Evolutionary conservation across 1,139 yeast genomes (phyloP).

Genomic region (Hansenula sp.): DNA sequence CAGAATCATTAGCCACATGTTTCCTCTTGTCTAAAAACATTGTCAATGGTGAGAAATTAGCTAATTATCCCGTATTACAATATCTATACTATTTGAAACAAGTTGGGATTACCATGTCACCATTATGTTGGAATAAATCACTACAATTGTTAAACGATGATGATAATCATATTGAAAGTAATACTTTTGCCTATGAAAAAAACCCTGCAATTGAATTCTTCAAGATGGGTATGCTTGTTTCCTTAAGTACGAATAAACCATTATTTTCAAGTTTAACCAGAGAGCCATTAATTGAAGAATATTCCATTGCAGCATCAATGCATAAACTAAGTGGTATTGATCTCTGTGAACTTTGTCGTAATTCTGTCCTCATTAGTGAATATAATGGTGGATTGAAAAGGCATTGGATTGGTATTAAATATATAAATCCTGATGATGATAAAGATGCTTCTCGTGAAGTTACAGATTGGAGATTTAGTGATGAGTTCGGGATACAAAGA

Average conservation of each 20-base stretch:
- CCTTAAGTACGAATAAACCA: slow-evolving; percentile 21
- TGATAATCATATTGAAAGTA: slow-evolving; percentile 10
- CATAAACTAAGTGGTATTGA: slow-evolving; percentile 20
- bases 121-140: slow-evolving; percentile 23
- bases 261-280: slow-evolving; percentile 19
- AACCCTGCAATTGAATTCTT: slow-evolving; percentile 21
- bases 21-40: slow-evolving; percentile 18
- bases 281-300: slow-evolving; percentile 23
- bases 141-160: slow-evolving; percentile 18
- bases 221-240: slow-evolving; percentile 18
- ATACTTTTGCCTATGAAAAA: slow-evolving; percentile 13
- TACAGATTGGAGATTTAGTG: slow-evolving; percentile 3
- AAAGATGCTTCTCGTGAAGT: no score
- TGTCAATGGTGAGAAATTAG: slow-evolving; percentile 19
- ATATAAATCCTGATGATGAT: slow-evolving; percentile 2
- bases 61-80: slow-evolving; percentile 18
- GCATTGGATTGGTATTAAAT: slow-evolving; percentile 24
- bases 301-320: slow-evolving; percentile 20
- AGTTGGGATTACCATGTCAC: slow-evolving; percentile 23
- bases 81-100: slow-evolving; percentile 22
- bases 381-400: slow-evolving; percentile 17
- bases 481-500: slow-evolving; percentile 22
- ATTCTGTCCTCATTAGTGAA: slow-evolving; percentile 22
- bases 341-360: slow-evolving; percentile 20
- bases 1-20: slow-evolving; percentile 19